Base-by-base conservation (phyloP, 2,329 filamentous ascomycete species). In the Corniculantispora saksenae region DNA sequence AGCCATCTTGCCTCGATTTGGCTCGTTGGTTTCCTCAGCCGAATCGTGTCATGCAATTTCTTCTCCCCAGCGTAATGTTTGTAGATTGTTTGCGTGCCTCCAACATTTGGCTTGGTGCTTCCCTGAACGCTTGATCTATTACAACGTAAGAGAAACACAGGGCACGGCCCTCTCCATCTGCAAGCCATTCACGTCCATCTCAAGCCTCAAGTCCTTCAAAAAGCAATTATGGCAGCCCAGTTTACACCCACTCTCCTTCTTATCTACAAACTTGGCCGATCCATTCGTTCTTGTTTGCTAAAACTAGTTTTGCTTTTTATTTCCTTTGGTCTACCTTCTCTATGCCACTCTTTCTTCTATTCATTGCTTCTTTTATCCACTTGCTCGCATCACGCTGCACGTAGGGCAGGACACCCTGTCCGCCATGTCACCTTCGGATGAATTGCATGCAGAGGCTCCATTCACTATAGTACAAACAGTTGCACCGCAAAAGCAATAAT, bases 391-490 rank as follows among this genome's bases (percentile, higher is more conserved):
- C 17, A 23, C 17, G 5, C 50, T 55, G 59, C 48, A 45, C 7
- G 27, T 55, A 47, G 50, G 38, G 59, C 8, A 19, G 21, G 19
- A 9, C 23, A 38, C 17, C 21, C 12, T n/a, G n/a, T 9, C 13
- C 29, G 43, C 7, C n/a, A 50, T 60, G 57, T 50, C 57, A 50
- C 32, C 21, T 21, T 27, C 45, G 23, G n/a, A 55, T 62, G 59
- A 62, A 55, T 10, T 62, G 50, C 38, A 55, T 62, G 50, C 50
- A 62, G 35, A 55, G 32, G 27, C 19, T 47, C 50, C 59, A 54
- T 45, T 55, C 19, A 25, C 25, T 32, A 32, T 6, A 32, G 10
- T 32, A 5, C 32, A 10, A 10, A 32, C 10, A 43, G 38, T 19
- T 43, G 38, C 38, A 43, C 38, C 17, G 38, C 38, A 43, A 43